phyloP scores from a whole-genome alignment of 352 stramenopile species.

The Phytophthora hibernalis region DNA sequence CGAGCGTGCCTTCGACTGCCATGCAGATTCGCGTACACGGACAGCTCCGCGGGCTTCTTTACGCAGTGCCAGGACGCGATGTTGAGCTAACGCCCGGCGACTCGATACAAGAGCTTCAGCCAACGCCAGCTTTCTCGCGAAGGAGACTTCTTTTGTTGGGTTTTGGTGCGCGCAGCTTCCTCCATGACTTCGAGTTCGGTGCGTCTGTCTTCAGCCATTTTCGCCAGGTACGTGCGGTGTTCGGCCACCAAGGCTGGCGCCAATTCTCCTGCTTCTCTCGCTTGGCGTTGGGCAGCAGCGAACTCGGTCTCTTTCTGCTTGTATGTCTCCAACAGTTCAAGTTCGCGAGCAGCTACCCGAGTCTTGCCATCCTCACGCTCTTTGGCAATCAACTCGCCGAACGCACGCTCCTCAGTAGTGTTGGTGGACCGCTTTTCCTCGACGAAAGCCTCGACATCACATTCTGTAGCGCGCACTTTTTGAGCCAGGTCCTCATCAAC shows the following conservation, averaged over 20 bases:
- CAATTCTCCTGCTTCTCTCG: slow-evolving; percentile 66
- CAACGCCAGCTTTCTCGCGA: slow-evolving; percentile 80
- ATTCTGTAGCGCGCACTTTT: slow-evolving; percentile 83
- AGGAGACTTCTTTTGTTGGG: slow-evolving; percentile 73
- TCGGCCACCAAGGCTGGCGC: slow-evolving; percentile 73
- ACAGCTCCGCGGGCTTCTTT: slow-evolving; percentile 85
- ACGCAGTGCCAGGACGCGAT: slow-evolving; percentile 75
- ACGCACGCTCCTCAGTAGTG: slow-evolving; percentile 55
- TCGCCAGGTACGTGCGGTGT: slow-evolving; percentile 81
- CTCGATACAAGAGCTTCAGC: slow-evolving; percentile 78
- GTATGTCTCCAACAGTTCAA: slow-evolving; percentile 78
- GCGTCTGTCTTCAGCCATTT: slow-evolving; percentile 81
- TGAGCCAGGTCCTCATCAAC: slow-evolving; percentile 84
- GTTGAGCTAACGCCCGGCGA: slow-evolving; percentile 68
- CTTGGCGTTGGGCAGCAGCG: slow-evolving; percentile 67
- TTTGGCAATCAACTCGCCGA: slow-evolving; percentile 69
- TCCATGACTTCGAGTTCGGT: slow-evolving; percentile 68
- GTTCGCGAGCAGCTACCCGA: slow-evolving; percentile 69
- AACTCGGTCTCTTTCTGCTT: slow-evolving; percentile 84
- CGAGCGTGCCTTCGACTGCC: slow-evolving; percentile 76
- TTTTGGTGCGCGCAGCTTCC: slow-evolving; percentile 41
- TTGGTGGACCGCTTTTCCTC: slow-evolving; percentile 75
- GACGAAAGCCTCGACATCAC: slow-evolving; percentile 82
- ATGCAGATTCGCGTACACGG: slow-evolving; percentile 75
- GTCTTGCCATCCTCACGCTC: slow-evolving; percentile 56